Base-by-base conservation (phyloP, 306 rosid species). In the Cicer cuneatum region DNA sequence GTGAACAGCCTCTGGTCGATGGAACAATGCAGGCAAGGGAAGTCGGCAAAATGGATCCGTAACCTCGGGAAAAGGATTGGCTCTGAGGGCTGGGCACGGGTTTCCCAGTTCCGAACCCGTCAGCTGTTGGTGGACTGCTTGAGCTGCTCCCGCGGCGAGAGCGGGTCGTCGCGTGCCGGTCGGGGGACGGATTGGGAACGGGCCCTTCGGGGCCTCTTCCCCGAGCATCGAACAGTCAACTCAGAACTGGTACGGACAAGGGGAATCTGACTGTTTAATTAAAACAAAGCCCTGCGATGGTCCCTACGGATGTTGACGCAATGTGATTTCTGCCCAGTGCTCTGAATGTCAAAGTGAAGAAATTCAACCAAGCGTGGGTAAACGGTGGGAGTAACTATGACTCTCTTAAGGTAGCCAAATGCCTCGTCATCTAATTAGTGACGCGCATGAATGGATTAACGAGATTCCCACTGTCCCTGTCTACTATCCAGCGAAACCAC, bases 361-460 rank as follows among this genome's bases (percentile, higher is more conserved):
- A 75, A 75, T 77, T 82, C 72, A 76, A 71, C 76, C 68, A 72
- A 77, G 72, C 62, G 76, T 68, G 72, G 68, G 83, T 62, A 83
- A 73, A 69, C 74, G 60, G 40, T 64, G 77, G 87, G 87, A 76
- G 84, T 85, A 86, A 63, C 69, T 63, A 63, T 63, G 49, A 85
- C 86, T 83, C 89, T 83, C 85, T 85, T 86, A 83, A 83, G 86
- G 87, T 83, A 83, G 86, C 84, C 84, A 85, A 85, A 85, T 85
- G 86, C 84, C 86, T 85, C 83, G 84, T 82, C 86, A 87, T 87
- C 86, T 79, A 87, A 84, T 87, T 87, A 87, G 90, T 80, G 86
- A 79, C 80, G 83, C 82, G 82, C 84, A 87, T 84, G 90, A 87
- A 82, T 87, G 82, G 87, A 82, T 87, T 84, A 84, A 87, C 81